These are phyloP conservation scores for Ophiostoma piceae DNA, from an alignment of 2,329 filamentous ascomycete species.

Conservation along the genomic window DNA sequence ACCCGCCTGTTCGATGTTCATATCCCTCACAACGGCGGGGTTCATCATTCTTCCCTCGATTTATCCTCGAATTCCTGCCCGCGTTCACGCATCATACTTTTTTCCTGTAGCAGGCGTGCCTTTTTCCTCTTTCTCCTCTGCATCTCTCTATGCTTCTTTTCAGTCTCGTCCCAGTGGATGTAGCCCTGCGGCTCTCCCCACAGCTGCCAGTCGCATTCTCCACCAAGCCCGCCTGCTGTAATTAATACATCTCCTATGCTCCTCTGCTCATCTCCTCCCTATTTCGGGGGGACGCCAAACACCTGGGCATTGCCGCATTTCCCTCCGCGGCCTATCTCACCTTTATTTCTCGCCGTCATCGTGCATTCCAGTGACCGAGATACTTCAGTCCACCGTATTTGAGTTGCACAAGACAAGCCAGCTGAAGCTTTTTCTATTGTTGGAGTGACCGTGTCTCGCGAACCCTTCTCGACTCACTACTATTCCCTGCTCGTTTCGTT, in stretches of 20 bases:
- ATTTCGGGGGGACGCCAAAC: slow-evolving; percentile 6
- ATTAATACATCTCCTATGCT: slow-evolving; percentile 19
- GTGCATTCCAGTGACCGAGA: slow-evolving; percentile 10
- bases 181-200: slow-evolving; percentile 20
- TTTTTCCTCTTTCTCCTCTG: not conserved
- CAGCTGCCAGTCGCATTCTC: slow-evolving; percentile 20
- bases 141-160: slow-evolving; percentile 4
- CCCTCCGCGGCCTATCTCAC: slow-evolving; percentile 5
- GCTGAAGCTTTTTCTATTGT: not conserved
- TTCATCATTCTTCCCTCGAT: not conserved
- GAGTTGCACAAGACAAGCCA: not conserved
- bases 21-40: not conserved
- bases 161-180: slow-evolving; percentile 12
- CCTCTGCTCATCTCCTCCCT: slow-evolving; percentile 22
- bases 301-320: not conserved
- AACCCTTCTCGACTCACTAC: not conserved
- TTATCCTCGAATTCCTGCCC: not conserved
- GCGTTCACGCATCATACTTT: not conserved
- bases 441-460: not conserved
- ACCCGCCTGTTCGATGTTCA: not conserved
- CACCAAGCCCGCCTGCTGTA: slow-evolving; percentile 18
- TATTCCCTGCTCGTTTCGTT: not conserved
- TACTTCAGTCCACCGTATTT: not conserved
- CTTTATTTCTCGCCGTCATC: slow-evolving; percentile 15
- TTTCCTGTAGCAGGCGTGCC: not conserved